These are phyloP conservation scores for Lasiodiplodia sp. DNA, from an alignment of 2,329 filamentous ascomycete genomes.

Conservation along the genomic window DNA sequence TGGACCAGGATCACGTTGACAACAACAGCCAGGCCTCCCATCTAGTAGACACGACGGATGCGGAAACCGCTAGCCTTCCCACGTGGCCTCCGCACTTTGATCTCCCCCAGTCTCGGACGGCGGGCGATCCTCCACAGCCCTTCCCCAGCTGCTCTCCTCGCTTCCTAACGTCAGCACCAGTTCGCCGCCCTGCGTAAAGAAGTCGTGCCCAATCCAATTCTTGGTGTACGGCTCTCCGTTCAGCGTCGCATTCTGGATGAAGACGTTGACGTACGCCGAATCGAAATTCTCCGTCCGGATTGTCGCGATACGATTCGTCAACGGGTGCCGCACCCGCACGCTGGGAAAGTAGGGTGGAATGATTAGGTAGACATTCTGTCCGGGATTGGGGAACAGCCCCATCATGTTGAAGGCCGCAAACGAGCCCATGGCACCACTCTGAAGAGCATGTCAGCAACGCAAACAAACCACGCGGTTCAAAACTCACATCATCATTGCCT, in stretches of 20 bases:
- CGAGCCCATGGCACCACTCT: conserved; percentile 53
- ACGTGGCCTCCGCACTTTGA: background rate
- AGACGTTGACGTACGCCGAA: conserved; percentile 50
- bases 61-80: background rate
- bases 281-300: conserved; percentile 53
- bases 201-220: conserved; percentile 55
- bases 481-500: conserved; percentile 53
- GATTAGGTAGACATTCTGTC: conserved; percentile 58
- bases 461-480: background rate
- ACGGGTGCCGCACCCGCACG: conserved; percentile 48
- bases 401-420: conserved; percentile 54
- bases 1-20: too few species aligned
- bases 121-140: conserved; percentile 49
- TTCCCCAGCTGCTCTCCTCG: conserved; percentile 54
- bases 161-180: conserved; percentile 52
- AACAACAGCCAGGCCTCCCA: too few species aligned
- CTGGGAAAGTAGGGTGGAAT: conserved; percentile 55
- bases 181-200: conserved; percentile 53
- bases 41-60: background rate
- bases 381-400: conserved; percentile 56
- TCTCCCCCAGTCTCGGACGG: conserved; percentile 37
- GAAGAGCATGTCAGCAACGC: background rate
- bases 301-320: conserved; percentile 51
- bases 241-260: conserved; percentile 53
- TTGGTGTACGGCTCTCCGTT: conserved; percentile 52